Evolutionary conservation across 2,329 filamentous ascomycete genomes (phyloP).

Genomic region (Didymella sp.): DNA sequence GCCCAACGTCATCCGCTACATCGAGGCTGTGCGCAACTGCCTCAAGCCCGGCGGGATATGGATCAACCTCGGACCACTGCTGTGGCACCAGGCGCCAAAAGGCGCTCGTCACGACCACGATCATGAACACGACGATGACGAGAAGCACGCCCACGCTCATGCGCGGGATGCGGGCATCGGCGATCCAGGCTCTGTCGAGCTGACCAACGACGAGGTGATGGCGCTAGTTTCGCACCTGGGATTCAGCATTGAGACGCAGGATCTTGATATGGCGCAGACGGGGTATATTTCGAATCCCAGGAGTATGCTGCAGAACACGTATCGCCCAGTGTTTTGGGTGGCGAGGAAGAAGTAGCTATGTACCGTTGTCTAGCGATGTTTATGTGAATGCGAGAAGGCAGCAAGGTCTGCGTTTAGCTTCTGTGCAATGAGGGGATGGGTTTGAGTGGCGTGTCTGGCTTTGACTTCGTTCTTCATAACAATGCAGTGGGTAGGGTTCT

Average conservation of each 20-base stretch:
- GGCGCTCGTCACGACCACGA: conserved; percentile 50
- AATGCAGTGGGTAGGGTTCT: too few species aligned
- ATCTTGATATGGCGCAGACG: conserved; percentile 64
- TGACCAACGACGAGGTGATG: conserved; percentile 87
- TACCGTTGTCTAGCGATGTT: too few species aligned
- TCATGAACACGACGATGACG: conserved; percentile 12
- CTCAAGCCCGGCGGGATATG: conserved; percentile 79
- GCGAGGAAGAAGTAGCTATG: conserved; percentile 68
- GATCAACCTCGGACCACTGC: conserved; percentile 86
- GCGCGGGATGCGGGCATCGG: conserved; percentile 68
- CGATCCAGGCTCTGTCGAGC: conserved; percentile 87
- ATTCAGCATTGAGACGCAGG: conserved; percentile 73
- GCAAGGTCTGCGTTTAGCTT: too few species aligned
- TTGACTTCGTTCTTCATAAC: too few species aligned
- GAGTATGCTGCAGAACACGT: conserved; percentile 87
- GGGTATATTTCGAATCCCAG: conserved; percentile 86
- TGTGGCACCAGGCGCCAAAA: conserved; percentile 94
- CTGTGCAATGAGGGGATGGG: too few species aligned
- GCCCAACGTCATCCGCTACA: conserved; percentile 87
- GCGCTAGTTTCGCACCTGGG: conserved; percentile 75
- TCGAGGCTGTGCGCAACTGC: conserved; percentile 81
- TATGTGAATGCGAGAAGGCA: too few species aligned
- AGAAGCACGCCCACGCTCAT: conserved; percentile 12
- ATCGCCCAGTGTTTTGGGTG: conserved; percentile 83
- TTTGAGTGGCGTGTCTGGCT: too few species aligned